A percentile compares a stretch with the other conserved stretches of the same genome.
phyloP scores from a whole-genome alignment of 192 early-diverging fungal species.

The Coemansia sp. region DNA sequence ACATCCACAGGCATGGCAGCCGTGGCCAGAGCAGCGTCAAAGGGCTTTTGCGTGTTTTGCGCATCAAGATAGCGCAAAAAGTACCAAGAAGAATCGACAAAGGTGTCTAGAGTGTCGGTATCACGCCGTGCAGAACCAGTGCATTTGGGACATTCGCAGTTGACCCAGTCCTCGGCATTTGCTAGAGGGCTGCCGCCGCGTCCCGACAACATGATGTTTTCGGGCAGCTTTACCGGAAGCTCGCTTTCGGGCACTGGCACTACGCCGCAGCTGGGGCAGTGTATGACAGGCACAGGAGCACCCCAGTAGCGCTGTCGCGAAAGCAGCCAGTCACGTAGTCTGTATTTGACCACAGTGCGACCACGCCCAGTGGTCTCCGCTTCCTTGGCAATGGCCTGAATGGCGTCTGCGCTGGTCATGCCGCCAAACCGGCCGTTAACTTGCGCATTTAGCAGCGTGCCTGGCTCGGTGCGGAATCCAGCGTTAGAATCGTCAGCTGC shows the following conservation, averaged over 20 bases:
- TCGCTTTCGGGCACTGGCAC: slow-evolving; percentile 83
- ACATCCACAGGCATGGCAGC: slow-evolving; percentile 79
- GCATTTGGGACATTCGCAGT: slow-evolving; percentile 78
- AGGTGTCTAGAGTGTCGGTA: slow-evolving; percentile 96
- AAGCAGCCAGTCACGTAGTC: slow-evolving; percentile 91
- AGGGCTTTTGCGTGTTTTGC: slow-evolving; percentile 61
- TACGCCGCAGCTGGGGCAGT: slow-evolving; percentile 75
- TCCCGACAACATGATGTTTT: slow-evolving; percentile 59
- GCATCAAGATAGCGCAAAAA: slow-evolving; percentile 85
- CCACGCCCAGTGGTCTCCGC: slow-evolving; percentile 56
- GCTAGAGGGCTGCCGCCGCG: slow-evolving; percentile 72
- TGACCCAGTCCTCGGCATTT: slow-evolving; percentile 63
- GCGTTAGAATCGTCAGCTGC: neutral
- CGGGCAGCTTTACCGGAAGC: slow-evolving; percentile 75
- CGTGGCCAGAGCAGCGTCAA: slow-evolving; percentile 55
- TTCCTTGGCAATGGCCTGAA: slow-evolving; percentile 54
- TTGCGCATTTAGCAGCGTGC: slow-evolving; percentile 53
- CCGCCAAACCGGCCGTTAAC: slow-evolving; percentile 61
- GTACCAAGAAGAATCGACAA: slow-evolving; percentile 98
- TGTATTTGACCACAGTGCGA: slow-evolving; percentile 61
- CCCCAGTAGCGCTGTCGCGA: slow-evolving; percentile 97
- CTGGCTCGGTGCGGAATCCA: slow-evolving; percentile 54
- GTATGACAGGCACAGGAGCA: slow-evolving; percentile 92
- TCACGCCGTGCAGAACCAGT: slow-evolving; percentile 72
- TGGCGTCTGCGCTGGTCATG: slow-evolving; percentile 62